Evolutionary conservation across 139 green algal genomes (phyloP), one percentile per base, ranked within the genome.

Genomic region (Marvania coccoides): DNA sequence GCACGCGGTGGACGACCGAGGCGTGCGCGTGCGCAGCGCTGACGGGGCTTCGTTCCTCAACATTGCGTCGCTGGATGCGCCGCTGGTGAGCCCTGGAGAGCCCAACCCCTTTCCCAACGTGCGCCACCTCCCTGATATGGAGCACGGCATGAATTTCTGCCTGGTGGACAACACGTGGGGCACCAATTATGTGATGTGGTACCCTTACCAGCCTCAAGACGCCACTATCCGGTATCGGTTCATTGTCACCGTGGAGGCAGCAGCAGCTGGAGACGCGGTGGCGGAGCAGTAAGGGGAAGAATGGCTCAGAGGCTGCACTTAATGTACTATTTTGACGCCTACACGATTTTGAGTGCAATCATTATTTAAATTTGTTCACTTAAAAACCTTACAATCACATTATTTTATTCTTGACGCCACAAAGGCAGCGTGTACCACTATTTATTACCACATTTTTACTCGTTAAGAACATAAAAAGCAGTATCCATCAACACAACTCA

Each of bases 151-250:
- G 46, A 58, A 67, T 23, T 81, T 69, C 37, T 62, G 59, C 46
- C 57, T 82, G 12, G 40, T 40, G 29, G 83, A 81, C 39, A 87
- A 83, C 47, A 74, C 81, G 5, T 87, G 81, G 81, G 72, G 78
- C 58, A 78, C 73, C 19, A 78, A 78, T 40, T 77, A 75, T 35
- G 47, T 73, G 1, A 72, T 70, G 71, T 85, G 78, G 70, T 40
- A 55, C 31, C 80, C 80, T 2, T 85, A 74, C 59, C 30, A 30
- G 28, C 7, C 6, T 1, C 45, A 73, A 10, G 72, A 82, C n/a
- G 29, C 19, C 6, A 75, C 57, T 51, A 76, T 82, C 62, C 64
- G 61, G 6, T 87, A 85, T 62, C 61, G 81, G 2, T 87, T 87
- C 58, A 24, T 64, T n/a, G 19, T 85, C 6, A 24, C 74, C 37